These are phyloP conservation scores for Penicillium thymicola DNA, from an alignment of 2,329 filamentous ascomycete species.

Conservation along the genomic window DNA sequence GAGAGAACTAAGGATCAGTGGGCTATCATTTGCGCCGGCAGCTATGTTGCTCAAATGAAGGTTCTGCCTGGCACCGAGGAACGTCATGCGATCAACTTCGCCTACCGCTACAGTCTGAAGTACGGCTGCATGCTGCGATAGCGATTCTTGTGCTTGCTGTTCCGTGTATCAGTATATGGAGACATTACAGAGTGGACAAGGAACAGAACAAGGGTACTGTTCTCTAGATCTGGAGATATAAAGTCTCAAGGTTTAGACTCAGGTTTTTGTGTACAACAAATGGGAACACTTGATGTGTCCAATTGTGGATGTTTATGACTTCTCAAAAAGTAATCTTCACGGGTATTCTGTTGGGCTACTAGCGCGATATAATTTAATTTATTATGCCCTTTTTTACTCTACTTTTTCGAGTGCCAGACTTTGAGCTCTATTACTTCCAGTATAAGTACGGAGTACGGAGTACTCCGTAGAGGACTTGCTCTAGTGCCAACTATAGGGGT, in stretches of 20 bases:
- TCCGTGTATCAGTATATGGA: slow-evolving; percentile 28
- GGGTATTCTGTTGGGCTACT: not conserved
- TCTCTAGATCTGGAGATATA: not conserved
- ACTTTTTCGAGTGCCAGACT: not conserved
- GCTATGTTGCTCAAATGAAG: slow-evolving; percentile 26
- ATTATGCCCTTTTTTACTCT: no score
- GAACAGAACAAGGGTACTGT: slow-evolving; percentile 30
- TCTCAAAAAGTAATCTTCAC: not conserved
- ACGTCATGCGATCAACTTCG: slow-evolving; percentile 36
- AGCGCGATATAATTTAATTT: not conserved
- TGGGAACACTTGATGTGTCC: not conserved
- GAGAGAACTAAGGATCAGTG: slow-evolving; percentile 17
- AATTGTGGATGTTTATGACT: not conserved
- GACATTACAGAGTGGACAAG: slow-evolving; percentile 27
- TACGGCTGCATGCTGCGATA: slow-evolving; percentile 28
- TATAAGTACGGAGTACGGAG: not conserved
- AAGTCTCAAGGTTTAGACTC: not conserved
- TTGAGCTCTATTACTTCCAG: not conserved
- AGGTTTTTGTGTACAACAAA: not conserved
- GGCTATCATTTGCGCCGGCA: slow-evolving; percentile 24
- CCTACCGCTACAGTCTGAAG: slow-evolving; percentile 34
- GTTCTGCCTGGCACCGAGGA: slow-evolving; percentile 28
- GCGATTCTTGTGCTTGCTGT: slow-evolving; percentile 24
- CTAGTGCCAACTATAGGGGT: not conserved
- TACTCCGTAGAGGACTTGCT: not conserved